Evolutionary conservation across 495 filamentous ascomycete genomes (phyloP), one percentile per base, ranked within the genome.

Genomic region (Annulohypoxylon moriforme): DNA sequence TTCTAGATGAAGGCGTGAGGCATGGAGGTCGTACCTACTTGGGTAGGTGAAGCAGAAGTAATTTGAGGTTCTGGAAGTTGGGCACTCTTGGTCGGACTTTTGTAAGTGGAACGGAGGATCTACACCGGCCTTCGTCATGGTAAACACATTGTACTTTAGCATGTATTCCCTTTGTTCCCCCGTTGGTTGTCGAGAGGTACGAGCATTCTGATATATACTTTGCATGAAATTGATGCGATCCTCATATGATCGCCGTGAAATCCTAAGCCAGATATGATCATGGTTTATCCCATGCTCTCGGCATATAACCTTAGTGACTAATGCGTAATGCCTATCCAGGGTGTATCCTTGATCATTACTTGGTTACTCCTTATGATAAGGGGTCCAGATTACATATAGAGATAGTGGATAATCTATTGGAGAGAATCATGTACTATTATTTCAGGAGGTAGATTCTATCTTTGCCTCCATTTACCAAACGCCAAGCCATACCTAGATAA

Each of bases 131-230:
- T 73, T 73, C 60, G 62, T 70, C 58, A 42, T 25, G 57, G 63
- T 40, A 70, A 36, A 63, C 67, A 49, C 59, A 38, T 52, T 74
- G 71, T 74, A 74, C 63, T 74, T 53, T 71, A 67, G 67, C 67
- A 73, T 70, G 67, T 74, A 74, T 71, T 74, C 71, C 62, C 63
- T 47, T 74, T 74, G 67, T 67, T 74, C 60, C 20, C 67, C 47
- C 38, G 34, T 66, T 67, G 38, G 42, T 29, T 36, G 29, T 33
- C 20, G 40, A 74, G 40, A 74, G 58, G 50, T 50, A 64, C 34
- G 46, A 65, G 71, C 57, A 71, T 71, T 67, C 58, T 68, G 67
- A 40, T 71, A 71, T 71, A 70, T 74, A 71, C 31, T 64, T 71
- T 31, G 52, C 60, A 62, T 64, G 55, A 53, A 38, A 44, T 56